Evolutionary conservation across 2,329 filamentous ascomycete species (phyloP).

Genomic region (Clarireedia hainanense): DNA sequence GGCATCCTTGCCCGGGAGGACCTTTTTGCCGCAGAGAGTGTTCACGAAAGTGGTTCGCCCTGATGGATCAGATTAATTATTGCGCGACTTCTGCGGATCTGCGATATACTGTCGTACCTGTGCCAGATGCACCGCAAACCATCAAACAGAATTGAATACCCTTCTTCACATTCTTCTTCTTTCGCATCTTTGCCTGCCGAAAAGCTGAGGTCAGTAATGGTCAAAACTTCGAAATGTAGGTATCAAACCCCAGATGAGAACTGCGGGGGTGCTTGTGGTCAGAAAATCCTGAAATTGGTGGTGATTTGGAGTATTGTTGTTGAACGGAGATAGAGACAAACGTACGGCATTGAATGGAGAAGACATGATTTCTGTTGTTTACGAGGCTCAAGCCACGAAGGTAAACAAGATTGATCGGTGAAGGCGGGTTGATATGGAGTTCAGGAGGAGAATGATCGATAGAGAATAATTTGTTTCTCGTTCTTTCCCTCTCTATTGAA

Average conservation of each 20-base stretch:
- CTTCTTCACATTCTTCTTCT: slow-evolving; percentile 93
- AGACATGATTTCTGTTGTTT: slow-evolving; percentile 36
- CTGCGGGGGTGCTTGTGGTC: slow-evolving; percentile 22
- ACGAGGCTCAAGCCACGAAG: slow-evolving; percentile 6
- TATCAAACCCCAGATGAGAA: slow-evolving; percentile 23
- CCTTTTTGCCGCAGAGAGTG: slow-evolving; percentile 92
- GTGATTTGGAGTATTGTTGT: slow-evolving; percentile 11
- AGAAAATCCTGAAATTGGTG: slow-evolving; percentile 25
- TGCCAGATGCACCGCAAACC: slow-evolving; percentile 98
- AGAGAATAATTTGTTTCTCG: background rate
- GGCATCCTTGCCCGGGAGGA: slow-evolving; percentile 83
- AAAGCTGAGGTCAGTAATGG: slow-evolving; percentile 21
- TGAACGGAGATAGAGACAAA: slow-evolving; percentile 21
- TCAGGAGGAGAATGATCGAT: slow-evolving; percentile 3
- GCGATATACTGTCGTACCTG: slow-evolving; percentile 53
- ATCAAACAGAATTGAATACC: slow-evolving; percentile 99
- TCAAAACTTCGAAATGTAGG: slow-evolving; percentile 14
- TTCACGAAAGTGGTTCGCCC: slow-evolving; percentile 99
- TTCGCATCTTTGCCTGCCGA: slow-evolving; percentile 83
- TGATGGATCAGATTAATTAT: slow-evolving; percentile 33
- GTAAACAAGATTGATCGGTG: background rate
- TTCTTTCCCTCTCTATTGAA: slow-evolving; percentile 1
- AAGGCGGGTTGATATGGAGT: background rate
- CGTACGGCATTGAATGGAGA: slow-evolving; percentile 46
- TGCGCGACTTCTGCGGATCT: background rate